A percentile compares a stretch with the other conserved stretches of the same genome.
Evolutionary conservation across 345 rosid species (phyloP).

Genomic region (Linum lewisii): DNA sequence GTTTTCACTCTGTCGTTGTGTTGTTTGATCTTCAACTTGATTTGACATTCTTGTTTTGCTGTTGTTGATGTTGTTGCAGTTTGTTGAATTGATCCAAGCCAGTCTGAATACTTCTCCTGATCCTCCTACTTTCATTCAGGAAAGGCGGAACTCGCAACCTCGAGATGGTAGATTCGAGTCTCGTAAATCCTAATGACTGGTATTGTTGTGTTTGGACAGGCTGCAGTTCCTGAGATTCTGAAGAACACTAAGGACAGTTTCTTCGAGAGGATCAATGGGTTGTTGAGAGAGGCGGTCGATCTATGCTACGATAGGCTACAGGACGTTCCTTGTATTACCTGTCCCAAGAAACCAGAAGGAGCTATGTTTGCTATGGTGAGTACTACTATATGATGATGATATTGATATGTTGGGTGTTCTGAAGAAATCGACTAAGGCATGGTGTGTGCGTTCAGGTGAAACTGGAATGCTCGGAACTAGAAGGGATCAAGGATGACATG

Average conservation of each 20-base stretch:
- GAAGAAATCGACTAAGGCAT: too few relatives aligned
- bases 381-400: too few relatives aligned
- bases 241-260: slow-evolving; percentile 30
- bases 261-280: slow-evolving; percentile 19
- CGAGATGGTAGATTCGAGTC: too few relatives aligned
- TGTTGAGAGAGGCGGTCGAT: slow-evolving; percentile 31
- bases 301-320: slow-evolving; percentile 24
- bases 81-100: slow-evolving; percentile 14
- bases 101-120: slow-evolving; percentile 11
- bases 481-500: slow-evolving; percentile 43
- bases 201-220: slow-evolving; percentile 14
- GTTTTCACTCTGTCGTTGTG: background rate
- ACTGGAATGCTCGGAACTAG: slow-evolving; percentile 25
- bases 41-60: background rate
- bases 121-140: slow-evolving; percentile 54
- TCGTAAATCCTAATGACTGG: background rate
- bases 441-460: too few relatives aligned
- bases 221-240: slow-evolving; percentile 38
- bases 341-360: slow-evolving; percentile 40
- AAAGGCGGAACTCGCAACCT: background rate
- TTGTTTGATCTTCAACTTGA: background rate
- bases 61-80: slow-evolving; percentile 20
- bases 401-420: too few relatives aligned
- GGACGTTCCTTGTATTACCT: slow-evolving; percentile 41
- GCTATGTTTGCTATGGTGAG: slow-evolving; percentile 43